Evolutionary conservation across 1,284 basidiomycete genomes (phyloP), one percentile per base, ranked within the genome.

Genomic region (Irpex sp.): DNA sequence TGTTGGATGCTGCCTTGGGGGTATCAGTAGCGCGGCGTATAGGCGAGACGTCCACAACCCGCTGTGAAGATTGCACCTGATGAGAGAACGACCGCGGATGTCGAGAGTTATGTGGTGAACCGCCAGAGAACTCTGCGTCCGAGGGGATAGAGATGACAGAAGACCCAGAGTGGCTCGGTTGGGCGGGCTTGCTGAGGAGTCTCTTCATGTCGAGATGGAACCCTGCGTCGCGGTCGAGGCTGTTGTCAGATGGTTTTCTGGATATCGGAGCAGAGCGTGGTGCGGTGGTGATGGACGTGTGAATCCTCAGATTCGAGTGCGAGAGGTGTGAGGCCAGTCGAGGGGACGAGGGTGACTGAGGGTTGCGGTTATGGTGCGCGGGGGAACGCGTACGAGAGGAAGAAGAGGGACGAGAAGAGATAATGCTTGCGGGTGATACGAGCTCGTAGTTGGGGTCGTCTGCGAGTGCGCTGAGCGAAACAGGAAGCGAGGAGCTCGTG

Each of bases 141-240:
- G 74, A 76, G 26, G 72, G 68, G 3, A 73, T 62, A n/a, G 76
- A 77, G 21, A 72, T 63, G 31, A 66, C 67, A 2, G 75, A 75
- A 6, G 72, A 69, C 43, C 69, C 67, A 9, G 72, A 72, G 6
- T 72, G 67, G 9, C 65, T 68, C 13, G 72, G 71, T 39, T 63
- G 65, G 1, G 76, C 75, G 1, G 77, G 77, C 62, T 78, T 78
- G 66, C 76, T 76, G 59, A 79, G 70, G 5, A 79, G 72, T 17
- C 77, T 72, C 63, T 78, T 79, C 60, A 79, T 68, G 61, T 77
- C 76, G 6, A 78, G 68, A 51, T 72, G 72, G 6, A 72, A 66
- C 50, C 68, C 70, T 7, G 73, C 66, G 26, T 73, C 74, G 36
- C 73, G 69, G n/a, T 76, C 74, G 1, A 67, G 61, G 57, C 66